phyloP scores from a whole-genome alignment of 2,329 filamentous ascomycete species.

The Scedosporium aurantiacum region DNA sequence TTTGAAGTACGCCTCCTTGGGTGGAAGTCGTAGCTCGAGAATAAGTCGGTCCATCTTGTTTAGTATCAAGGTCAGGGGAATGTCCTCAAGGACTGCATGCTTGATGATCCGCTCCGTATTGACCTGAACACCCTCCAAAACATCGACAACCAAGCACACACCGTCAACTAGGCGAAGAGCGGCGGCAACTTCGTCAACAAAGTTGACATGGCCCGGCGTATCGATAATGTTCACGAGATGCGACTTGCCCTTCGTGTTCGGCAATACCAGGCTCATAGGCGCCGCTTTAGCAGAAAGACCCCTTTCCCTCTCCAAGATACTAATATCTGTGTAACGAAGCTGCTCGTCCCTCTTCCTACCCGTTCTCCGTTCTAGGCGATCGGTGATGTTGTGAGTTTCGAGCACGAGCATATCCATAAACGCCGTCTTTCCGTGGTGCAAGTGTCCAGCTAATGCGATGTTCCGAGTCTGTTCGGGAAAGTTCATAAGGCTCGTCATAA shows the following conservation, averaged over 20 bases:
- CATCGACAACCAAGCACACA: conserved; percentile 85
- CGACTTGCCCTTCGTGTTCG: conserved; percentile 82
- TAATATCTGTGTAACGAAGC: conserved; percentile 87
- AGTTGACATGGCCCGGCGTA: conserved; percentile 96
- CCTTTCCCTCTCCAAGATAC: conserved; percentile 77
- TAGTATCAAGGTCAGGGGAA: conserved; percentile 80
- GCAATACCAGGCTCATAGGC: conserved; percentile 87
- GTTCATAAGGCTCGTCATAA: conserved; percentile 94
- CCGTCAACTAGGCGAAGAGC: conserved; percentile 82
- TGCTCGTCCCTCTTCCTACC: conserved; percentile 80
- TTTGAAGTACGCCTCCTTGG: conserved; percentile 96
- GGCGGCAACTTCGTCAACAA: conserved; percentile 91
- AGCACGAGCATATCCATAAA: conserved; percentile 97
- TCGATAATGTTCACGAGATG: conserved; percentile 92
- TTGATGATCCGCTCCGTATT: conserved; percentile 97
- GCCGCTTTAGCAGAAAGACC: conserved; percentile 86
- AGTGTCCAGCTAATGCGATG: conserved; percentile 78
- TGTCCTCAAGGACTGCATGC: conserved; percentile 79
- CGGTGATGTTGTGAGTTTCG: conserved; percentile 81
- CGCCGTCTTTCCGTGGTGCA: conserved; percentile 96
- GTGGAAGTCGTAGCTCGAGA: conserved; percentile 84
- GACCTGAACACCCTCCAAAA: conserved; percentile 96
- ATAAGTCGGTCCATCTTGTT: conserved; percentile 98
- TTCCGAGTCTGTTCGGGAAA: conserved; percentile 92
- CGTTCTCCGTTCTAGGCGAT: conserved; percentile 67